Evolutionary conservation across 129 eudicot species (phyloP).

Genomic region (Ambrosia trifida): DNA sequence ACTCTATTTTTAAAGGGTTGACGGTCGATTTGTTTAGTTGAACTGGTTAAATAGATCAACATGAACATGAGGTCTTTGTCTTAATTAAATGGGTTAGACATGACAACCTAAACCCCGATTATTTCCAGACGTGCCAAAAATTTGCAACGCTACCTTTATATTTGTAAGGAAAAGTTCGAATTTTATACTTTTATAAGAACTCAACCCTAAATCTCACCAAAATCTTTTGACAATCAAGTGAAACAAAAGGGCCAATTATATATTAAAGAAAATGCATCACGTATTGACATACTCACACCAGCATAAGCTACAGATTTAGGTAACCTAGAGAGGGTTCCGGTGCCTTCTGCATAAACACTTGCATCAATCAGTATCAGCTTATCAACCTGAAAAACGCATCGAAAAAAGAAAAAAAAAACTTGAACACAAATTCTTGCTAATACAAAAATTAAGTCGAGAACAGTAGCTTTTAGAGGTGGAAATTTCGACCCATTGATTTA

Average conservation of each 20-base stretch:
- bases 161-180: neutral
- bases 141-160: neutral
- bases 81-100: neutral
- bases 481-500: neutral
- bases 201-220: neutral
- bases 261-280: slow-evolving; percentile 16
- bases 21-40: neutral
- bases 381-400: slow-evolving; percentile 58
- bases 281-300: slow-evolving; percentile 51
- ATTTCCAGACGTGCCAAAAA: neutral
- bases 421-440: neutral
- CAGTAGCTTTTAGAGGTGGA: neutral
- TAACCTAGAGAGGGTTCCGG: slow-evolving; percentile 68
- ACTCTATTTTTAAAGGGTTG: neutral
- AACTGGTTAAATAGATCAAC: neutral
- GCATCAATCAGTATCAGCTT: slow-evolving; percentile 85
- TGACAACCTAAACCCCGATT: neutral
- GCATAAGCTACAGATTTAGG: slow-evolving; percentile 69
- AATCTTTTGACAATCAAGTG: neutral
- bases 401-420: slow-evolving; percentile 7
- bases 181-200: neutral
- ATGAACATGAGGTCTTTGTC: neutral
- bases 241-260: neutral
- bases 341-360: slow-evolving; percentile 97
- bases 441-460: neutral